A percentile compares a stretch with the other conserved stretches of the same genome.
These are phyloP conservation scores for Cystofilobasidium ferigula DNA, from an alignment of 768 basidiomycete genomes.

Conservation along the genomic window DNA sequence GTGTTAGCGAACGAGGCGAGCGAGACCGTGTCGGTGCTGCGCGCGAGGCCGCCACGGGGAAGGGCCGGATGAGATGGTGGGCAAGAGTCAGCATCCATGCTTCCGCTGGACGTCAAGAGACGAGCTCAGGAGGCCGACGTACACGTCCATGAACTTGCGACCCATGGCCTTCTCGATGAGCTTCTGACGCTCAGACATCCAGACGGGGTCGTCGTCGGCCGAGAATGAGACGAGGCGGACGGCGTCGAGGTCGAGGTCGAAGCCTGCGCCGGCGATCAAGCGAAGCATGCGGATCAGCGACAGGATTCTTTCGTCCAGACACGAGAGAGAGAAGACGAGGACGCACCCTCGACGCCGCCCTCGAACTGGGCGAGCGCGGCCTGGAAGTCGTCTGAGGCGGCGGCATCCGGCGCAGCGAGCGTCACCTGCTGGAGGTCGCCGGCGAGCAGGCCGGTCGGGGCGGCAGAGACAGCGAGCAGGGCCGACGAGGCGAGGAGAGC, in stretches of 20 bases:
- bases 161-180: slow-evolving; percentile 67
- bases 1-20: slow-evolving; percentile 6
- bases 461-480: slow-evolving; percentile 2
- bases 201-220: slow-evolving; percentile 53
- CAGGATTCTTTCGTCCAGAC: too few species aligned
- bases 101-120: too few species aligned
- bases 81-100: too few species aligned
- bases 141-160: slow-evolving; percentile 74
- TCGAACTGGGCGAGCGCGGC: slow-evolving; percentile 10
- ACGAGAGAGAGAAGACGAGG: not conserved
- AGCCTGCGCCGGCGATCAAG: slow-evolving; percentile 45
- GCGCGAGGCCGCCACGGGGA: too few species aligned
- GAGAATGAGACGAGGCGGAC: slow-evolving; percentile 65
- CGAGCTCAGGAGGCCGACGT: slow-evolving; percentile 21
- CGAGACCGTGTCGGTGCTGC: slow-evolving; percentile 1
- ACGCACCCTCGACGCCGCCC: slow-evolving; percentile 13
- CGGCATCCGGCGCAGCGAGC: not conserved
- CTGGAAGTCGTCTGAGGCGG: slow-evolving; percentile 8
- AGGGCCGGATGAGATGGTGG: not conserved
- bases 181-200: slow-evolving; percentile 88
- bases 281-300: not conserved
- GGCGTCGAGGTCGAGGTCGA: slow-evolving; percentile 60
- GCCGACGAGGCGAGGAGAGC: slow-evolving; percentile 11
- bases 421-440: not conserved
- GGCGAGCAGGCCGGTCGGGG: not conserved